phyloP scores from a whole-genome alignment of 768 basidiomycete species.

The Amanita pseudoporphyria region DNA sequence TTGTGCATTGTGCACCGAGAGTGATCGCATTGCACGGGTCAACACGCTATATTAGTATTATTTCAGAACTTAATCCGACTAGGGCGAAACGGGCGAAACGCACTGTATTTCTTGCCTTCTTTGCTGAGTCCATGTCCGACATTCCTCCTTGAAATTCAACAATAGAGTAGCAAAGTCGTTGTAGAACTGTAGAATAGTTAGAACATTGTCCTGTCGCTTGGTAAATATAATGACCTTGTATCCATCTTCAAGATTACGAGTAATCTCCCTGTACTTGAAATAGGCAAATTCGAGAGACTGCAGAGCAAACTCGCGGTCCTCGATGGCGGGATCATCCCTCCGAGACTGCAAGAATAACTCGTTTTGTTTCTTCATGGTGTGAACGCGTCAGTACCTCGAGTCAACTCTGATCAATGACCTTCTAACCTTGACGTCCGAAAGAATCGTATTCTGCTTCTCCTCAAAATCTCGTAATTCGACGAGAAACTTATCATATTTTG shows the following conservation, averaged over 20 bases:
- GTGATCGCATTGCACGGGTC: slow-evolving; percentile 26
- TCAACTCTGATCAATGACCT: slow-evolving; percentile 10
- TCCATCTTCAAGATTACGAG: slow-evolving; percentile 80
- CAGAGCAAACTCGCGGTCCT: slow-evolving; percentile 72
- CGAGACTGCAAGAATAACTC: slow-evolving; percentile 67
- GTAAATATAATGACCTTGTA: slow-evolving; percentile 46
- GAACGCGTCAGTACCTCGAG: not conserved
- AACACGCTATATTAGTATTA: slow-evolving; percentile 15
- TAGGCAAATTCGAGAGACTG: slow-evolving; percentile 80
- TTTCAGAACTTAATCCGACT: slow-evolving; percentile 16
- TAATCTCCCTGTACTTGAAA: slow-evolving; percentile 81
- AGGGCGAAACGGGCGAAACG: slow-evolving; percentile 16
- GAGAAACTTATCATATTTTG: slow-evolving; percentile 74
- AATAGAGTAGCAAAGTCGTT: slow-evolving; percentile 73
- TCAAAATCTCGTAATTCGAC: slow-evolving; percentile 43
- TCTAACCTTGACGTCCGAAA: slow-evolving; percentile 59
- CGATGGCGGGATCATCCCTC: slow-evolving; percentile 66
- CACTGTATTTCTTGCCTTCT: slow-evolving; percentile 73
- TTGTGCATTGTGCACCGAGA: not conserved
- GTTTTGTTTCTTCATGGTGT: slow-evolving; percentile 41
- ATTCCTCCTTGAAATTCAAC: slow-evolving; percentile 63
- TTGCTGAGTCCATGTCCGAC: slow-evolving; percentile 62
- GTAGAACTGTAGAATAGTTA: slow-evolving; percentile 59
- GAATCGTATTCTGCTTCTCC: slow-evolving; percentile 51
- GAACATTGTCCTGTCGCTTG: not conserved